Percentiles rank a stretch among this genome's conserved stretches.
phyloP scores from a whole-genome alignment of 2,329 filamentous ascomycete genomes.

The Dactylellina haptotyla region DNA sequence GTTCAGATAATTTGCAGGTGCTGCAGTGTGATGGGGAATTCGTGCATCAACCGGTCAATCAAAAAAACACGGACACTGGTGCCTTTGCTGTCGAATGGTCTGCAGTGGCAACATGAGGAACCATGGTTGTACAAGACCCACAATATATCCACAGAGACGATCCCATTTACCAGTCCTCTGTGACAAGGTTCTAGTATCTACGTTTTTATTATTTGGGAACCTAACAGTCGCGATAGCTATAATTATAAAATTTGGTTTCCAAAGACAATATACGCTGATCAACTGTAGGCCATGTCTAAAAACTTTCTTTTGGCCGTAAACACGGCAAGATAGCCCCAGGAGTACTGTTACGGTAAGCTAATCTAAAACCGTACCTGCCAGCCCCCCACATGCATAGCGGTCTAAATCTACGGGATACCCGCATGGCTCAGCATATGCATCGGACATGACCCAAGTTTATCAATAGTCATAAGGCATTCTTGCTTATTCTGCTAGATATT shows the following conservation, averaged over 20 bases:
- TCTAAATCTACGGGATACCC: constrained; percentile 7
- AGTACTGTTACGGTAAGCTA: background rate
- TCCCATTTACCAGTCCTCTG: too few species aligned
- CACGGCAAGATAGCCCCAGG: background rate
- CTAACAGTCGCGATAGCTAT: too few species aligned
- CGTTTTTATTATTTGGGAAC: too few species aligned
- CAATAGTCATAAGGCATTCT: background rate
- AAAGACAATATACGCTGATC: constrained; percentile 25
- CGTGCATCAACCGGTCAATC: background rate
- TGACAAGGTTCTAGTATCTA: too few species aligned
- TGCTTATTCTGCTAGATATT: background rate
- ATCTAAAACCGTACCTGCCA: background rate
- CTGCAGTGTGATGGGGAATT: background rate
- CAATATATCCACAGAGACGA: background rate
- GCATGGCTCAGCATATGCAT: constrained; percentile 1
- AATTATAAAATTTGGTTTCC: background rate
- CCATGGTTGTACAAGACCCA: constrained; percentile 19
- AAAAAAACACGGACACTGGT: too few species aligned
- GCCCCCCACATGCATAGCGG: constrained; percentile 3
- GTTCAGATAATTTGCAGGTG: background rate
- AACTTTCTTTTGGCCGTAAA: background rate
- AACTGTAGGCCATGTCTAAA: background rate
- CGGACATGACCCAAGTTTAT: background rate
- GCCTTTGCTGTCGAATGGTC: background rate
- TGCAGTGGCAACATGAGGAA: background rate